These are phyloP conservation scores for Fusarium gaditjirri DNA, from an alignment of 2,329 filamentous ascomycete species.

Conservation along the genomic window DNA sequence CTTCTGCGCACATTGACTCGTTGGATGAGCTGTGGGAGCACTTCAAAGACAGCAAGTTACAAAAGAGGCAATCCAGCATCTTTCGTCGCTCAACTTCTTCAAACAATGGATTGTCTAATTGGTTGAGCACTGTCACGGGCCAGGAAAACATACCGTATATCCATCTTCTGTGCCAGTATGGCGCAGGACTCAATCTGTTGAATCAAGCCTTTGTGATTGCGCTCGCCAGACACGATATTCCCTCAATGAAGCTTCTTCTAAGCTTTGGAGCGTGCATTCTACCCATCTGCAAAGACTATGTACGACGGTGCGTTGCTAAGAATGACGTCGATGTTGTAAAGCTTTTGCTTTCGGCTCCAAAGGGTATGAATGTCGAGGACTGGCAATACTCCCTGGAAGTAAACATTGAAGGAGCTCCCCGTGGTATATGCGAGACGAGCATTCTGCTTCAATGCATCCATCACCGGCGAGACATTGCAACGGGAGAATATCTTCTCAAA, in stretches of 20 bases:
- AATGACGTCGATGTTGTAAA: background rate
- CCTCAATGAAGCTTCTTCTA: background rate
- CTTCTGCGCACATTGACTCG: background rate
- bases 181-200: background rate
- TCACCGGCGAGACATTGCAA: background rate
- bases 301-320: background rate
- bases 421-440: background rate
- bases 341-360: background rate
- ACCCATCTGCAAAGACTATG: background rate
- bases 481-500: background rate
- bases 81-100: background rate
- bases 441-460: background rate
- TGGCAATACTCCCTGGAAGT: background rate
- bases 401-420: background rate
- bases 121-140: background rate
- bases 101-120: background rate
- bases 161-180: background rate
- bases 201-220: background rate
- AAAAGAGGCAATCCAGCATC: slow-evolving; percentile 2
- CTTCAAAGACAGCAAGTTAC: slow-evolving; percentile 5
- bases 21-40: slow-evolving; percentile 26
- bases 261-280: background rate
- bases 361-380: background rate
- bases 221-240: background rate
- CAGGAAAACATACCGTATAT: background rate